phyloP scores from a whole-genome alignment of 1,284 basidiomycete species.

The Exobasidium cylindrosporum region DNA sequence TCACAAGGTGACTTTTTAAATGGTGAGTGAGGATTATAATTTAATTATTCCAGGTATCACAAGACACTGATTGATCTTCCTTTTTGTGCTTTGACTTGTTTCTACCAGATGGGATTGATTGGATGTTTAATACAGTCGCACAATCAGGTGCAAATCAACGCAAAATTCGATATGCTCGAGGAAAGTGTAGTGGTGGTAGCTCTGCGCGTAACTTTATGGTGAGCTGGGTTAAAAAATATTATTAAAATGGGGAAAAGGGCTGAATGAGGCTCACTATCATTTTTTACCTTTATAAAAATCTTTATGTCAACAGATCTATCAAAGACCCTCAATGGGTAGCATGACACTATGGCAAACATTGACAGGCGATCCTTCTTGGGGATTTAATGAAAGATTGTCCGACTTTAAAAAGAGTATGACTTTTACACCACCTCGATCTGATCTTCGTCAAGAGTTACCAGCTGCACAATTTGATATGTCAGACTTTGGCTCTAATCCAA shows the following conservation, averaged over 20 bases:
- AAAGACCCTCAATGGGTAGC: conserved; percentile 24
- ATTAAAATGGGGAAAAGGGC: too few species aligned
- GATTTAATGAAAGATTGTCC: conserved; percentile 22
- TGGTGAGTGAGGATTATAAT: too few species aligned
- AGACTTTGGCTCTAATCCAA: conserved; percentile 20
- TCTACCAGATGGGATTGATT: conserved; percentile 28
- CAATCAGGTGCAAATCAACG: conserved; percentile 31
- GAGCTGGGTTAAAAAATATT: too few species aligned
- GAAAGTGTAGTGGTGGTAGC: conserved; percentile 38
- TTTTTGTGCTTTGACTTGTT: too few species aligned
- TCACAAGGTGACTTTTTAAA: conserved; percentile 19
- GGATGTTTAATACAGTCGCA: conserved; percentile 28
- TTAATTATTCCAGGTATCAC: too few species aligned
- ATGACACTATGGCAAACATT: conserved; percentile 30
- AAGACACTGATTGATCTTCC: too few species aligned
- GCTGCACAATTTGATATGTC: conserved; percentile 29
- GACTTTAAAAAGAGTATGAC: conserved; percentile 34
- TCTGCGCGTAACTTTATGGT: conserved; percentile 40
- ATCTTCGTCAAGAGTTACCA: conserved; percentile 26
- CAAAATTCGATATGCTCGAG: conserved; percentile 29
- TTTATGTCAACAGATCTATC: too few species aligned
- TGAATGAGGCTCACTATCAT: too few species aligned
- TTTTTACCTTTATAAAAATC: too few species aligned
- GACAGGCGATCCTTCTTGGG: conserved; percentile 33
- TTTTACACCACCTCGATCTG: conserved; percentile 25